Percentiles rank a stretch among this genome's conserved stretches.
phyloP scores from a whole-genome alignment of 306 rosid species.

The Pyrus communis region DNA sequence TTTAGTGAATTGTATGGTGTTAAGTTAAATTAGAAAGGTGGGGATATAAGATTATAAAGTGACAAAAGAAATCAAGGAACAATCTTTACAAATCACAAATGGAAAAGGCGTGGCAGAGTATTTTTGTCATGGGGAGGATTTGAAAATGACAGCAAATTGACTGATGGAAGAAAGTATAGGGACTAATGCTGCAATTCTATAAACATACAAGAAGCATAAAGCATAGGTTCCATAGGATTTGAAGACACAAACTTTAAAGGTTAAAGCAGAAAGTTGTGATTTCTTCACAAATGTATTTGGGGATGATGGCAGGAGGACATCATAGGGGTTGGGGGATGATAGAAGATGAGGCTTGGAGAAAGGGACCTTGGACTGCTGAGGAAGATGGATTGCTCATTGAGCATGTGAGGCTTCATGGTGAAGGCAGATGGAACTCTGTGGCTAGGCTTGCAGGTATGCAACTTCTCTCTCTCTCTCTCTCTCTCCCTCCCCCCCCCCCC shows the following conservation, averaged over 20 bases:
- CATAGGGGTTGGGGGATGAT: conserved; percentile 54
- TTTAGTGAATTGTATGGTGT: background rate
- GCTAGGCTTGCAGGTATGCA: conserved; percentile 69
- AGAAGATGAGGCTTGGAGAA: conserved; percentile 81
- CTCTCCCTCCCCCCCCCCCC: too few relatives aligned
- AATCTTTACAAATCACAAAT: background rate
- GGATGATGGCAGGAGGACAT: conserved; percentile 34
- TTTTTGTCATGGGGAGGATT: conserved; percentile 20
- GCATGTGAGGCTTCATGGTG: conserved; percentile 81
- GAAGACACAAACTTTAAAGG: background rate
- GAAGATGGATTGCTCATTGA: conserved; percentile 78
- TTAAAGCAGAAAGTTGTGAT: background rate
- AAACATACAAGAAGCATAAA: conserved; percentile 13
- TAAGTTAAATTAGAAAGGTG: background rate
- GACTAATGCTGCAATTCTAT: conserved; percentile 25
- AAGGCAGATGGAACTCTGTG: conserved; percentile 98
- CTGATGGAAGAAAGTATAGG: conserved; percentile 26
- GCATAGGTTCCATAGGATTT: conserved; percentile 27
- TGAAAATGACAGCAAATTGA: conserved; percentile 50
- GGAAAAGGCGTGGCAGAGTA: conserved; percentile 4
- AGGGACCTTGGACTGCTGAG: conserved; percentile 98
- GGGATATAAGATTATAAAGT: background rate
- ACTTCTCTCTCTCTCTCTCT: too few relatives aligned
- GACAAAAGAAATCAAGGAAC: background rate
- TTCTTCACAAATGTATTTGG: conserved; percentile 29